Evolutionary conservation across 495 filamentous ascomycete genomes (phyloP), one percentile per base, ranked within the genome.

Genomic region (Aspergillus diversus): DNA sequence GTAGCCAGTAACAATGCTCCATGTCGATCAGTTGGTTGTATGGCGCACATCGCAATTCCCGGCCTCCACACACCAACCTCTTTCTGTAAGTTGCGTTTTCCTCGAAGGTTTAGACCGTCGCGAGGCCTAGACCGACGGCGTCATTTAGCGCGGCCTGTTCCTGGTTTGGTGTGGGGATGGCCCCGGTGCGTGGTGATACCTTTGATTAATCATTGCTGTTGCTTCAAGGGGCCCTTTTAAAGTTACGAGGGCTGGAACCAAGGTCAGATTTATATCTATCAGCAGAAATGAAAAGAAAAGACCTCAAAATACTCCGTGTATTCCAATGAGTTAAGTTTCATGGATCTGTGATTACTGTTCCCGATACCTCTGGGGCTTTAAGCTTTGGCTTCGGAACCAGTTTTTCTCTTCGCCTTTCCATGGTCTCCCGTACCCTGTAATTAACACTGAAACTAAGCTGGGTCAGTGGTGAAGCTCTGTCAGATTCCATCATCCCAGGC

Each of bases 41-140:
- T 49, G 21, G 42, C 58, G 74, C 71, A 37, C 69, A 77, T 77
- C 71, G 61, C 56, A 75, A 72, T 75, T 65, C 60, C 60, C 47
- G 63, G 47, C 52, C 52, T 59, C 39, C 37, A 49, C 53, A 52
- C 50, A 27, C 65, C 61, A 65, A 33, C 63, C 63, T 51, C 48
- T n/a, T 56, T 60, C 39, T 64, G 47, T 53, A 39, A 35, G 43
- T 27, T 39, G 58, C 48, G 42, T 53, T 55, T 55, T 49, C 60
- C 27, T 32, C 58, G 59, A 67, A 67, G 50, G 71, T 71, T 71
- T 64, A 66, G 66, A 55, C 67, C 63, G 65, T 46, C 48, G 52
- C 51, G 54, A 66, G 66, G 70, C 55, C 70, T 66, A 71, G 70
- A 69, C 69, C 65, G 65, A 65, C 61, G 66, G 69, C 67, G 68